Base-by-base conservation (phyloP, 495 filamentous ascomycete species). In the Thermochaetoides thermophila region DNA sequence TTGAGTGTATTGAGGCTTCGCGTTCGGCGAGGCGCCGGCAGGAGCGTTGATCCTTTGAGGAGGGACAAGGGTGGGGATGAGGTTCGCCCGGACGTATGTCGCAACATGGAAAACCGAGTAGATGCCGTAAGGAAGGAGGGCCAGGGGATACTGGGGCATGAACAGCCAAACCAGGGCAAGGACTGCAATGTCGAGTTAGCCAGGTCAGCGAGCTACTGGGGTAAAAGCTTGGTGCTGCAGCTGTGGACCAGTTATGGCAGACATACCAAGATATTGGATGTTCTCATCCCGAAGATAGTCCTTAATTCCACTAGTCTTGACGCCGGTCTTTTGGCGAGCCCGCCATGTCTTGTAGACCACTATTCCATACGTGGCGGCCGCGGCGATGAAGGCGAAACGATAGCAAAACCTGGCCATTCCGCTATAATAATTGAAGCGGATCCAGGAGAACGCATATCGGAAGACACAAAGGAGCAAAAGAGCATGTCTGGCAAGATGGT, bases 311-410 rank as follows among this genome's bases (percentile, higher is more conserved):
- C 70, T 60, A 27, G 60, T 59, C 40, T 63, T 67, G 35, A 63
- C 67, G 30, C 75, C 76, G 30, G 70, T 61, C 56, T 74, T 72
- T 39, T 78, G 68, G 36, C 82, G 75, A 38, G 89, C 81, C 36
- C 86, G 75, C 61, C 81, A 86, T 32, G 83, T 84, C 71, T 97
- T 97, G 69, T 92, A 96, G n/a, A 96, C 91, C 13, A 97, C 89
- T 39, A 97, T 95, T 42, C 91, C 89, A 59, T 97, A 97, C 3
- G 89, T 96, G 17, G 71, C 72, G 9, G 85, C 82, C 0, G 89
- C 89, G 6, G 83, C 73, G 35, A 94, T 34, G 55, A 96, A 97
- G 25, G 85, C 80, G 21, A 79, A 66, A 43, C 91, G 85, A 56
- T 97, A 97, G 38, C 76, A 75, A 52, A 91, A 72, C 33, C 68